phyloP scores from a whole-genome alignment of 2,329 filamentous ascomycete species.

The Beauveria varroae region DNA sequence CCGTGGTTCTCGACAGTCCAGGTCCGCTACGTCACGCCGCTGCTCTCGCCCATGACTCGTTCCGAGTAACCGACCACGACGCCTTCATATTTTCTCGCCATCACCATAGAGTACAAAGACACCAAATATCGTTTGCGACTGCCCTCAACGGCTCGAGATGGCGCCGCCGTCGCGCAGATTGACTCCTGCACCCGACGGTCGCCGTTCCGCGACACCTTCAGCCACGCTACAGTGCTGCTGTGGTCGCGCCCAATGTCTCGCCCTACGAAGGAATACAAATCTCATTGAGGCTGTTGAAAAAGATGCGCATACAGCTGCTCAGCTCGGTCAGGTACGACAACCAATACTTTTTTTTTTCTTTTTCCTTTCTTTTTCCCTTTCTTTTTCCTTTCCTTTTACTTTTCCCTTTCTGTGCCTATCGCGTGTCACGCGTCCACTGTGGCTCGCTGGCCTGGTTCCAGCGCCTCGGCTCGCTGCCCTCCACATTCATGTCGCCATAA shows the following conservation, averaged over 20 bases:
- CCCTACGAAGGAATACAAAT: slow-evolving; percentile 71
- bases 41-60: neutral
- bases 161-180: slow-evolving; percentile 5
- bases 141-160: slow-evolving; percentile 4
- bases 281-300: slow-evolving; percentile 76
- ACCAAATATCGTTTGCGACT: neutral
- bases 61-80: neutral
- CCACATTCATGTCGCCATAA: slow-evolving; percentile 4
- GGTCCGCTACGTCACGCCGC: slow-evolving; percentile 5
- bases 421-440: neutral
- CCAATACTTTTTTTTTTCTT: slow-evolving; percentile 14
- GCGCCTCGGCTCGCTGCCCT: neutral
- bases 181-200: slow-evolving; percentile 15
- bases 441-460: neutral
- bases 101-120: neutral
- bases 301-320: slow-evolving; percentile 78
- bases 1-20: neutral
- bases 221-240: slow-evolving; percentile 68
- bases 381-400: neutral
- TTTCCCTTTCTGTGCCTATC: slow-evolving; percentile 7
- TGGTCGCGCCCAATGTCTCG: slow-evolving; percentile 69
- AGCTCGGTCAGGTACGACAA: slow-evolving; percentile 79
- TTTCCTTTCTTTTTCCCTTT: slow-evolving; percentile 2
- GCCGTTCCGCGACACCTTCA: slow-evolving; percentile 12
- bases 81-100: neutral